A percentile compares a stretch with the other conserved stretches of the same genome.
These are phyloP conservation scores for Corchorus olitorius DNA, from an alignment of 345 rosid species.

Conservation along the genomic window DNA sequence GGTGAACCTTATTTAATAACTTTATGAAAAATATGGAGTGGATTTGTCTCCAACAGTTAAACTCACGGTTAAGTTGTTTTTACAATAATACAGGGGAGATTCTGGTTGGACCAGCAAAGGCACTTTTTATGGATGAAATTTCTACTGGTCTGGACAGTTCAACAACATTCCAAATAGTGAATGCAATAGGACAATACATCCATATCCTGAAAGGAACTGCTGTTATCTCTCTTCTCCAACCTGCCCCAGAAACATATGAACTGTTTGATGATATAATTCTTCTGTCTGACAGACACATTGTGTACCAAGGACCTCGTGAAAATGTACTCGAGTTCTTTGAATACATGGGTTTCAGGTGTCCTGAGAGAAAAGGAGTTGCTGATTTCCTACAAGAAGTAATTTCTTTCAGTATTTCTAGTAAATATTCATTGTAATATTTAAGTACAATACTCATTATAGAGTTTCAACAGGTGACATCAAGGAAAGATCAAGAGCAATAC, in stretches of 20 bases:
- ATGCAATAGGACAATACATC: constrained; percentile 56
- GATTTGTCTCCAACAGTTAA: neutral
- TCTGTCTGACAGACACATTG: constrained; percentile 73
- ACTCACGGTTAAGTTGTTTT: neutral
- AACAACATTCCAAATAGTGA: constrained; percentile 72
- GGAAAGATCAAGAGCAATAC: constrained; percentile 70
- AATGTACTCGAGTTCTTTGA: constrained; percentile 66
- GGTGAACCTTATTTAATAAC: constrained; percentile 31
- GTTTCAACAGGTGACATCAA: neutral
- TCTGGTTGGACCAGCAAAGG: constrained; percentile 75
- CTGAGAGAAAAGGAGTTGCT: constrained; percentile 76
- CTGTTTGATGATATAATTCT: constrained; percentile 77
- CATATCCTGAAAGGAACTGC: constrained; percentile 68
- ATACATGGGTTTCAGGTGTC: constrained; percentile 64
- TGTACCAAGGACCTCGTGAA: constrained; percentile 76
- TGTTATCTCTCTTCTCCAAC: constrained; percentile 75
- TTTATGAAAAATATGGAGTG: neutral
- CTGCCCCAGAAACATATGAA: constrained; percentile 75
- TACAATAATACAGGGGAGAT: constrained; percentile 51
- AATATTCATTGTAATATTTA: constrained; percentile 64
- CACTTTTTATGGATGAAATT: constrained; percentile 85
- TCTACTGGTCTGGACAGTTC: constrained; percentile 85
- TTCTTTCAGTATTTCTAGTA: neutral
- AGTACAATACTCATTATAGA: constrained; percentile 23
- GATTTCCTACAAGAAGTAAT: constrained; percentile 80